A percentile compares a stretch with the other conserved stretches of the same genome.
Evolutionary conservation across 2,329 filamentous ascomycete species (phyloP).

Genomic region (Cladosporium sp.): DNA sequence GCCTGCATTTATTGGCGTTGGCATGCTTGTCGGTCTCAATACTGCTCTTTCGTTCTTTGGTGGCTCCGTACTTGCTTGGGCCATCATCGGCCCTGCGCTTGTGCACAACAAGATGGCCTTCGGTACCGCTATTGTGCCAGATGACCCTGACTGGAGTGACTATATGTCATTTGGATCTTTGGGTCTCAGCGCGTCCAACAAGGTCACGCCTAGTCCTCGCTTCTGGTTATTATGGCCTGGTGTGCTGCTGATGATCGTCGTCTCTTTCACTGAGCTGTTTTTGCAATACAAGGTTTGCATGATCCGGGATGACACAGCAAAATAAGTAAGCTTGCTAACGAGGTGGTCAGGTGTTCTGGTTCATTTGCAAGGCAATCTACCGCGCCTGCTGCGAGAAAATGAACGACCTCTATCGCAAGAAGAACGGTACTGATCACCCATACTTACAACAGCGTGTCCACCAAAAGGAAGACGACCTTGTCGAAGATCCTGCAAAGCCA

Average conservation of each 20-base stretch:
- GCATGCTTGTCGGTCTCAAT: constrained; percentile 57
- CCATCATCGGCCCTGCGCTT: constrained; percentile 54
- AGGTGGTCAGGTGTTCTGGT: constrained; percentile 35
- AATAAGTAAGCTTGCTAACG: constrained; percentile 30
- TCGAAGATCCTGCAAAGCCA: constrained; percentile 48
- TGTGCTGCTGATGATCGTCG: constrained; percentile 48
- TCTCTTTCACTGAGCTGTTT: constrained; percentile 41
- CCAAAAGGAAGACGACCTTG: constrained; percentile 37
- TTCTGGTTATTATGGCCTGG: constrained; percentile 53
- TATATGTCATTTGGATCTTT: constrained; percentile 40
- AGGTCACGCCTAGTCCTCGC: constrained; percentile 44
- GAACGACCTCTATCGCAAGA: constrained; percentile 34
- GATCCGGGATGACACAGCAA: neutral
- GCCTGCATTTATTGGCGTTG: constrained; percentile 57
- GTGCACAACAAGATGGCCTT: constrained; percentile 50
- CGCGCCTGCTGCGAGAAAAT: constrained; percentile 42
- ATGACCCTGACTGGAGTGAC: constrained; percentile 39
- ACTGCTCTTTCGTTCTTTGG: constrained; percentile 55
- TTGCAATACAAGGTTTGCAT: constrained; percentile 13
- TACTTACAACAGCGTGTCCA: constrained; percentile 40
- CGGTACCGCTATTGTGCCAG: constrained; percentile 33
- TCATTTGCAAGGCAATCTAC: constrained; percentile 48
- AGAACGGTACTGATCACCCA: constrained; percentile 40
- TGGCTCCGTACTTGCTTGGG: constrained; percentile 55
- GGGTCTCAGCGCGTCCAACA: constrained; percentile 30